phyloP scores from a whole-genome alignment of 768 basidiomycete genomes.

The Leccinum rimulosum region DNA sequence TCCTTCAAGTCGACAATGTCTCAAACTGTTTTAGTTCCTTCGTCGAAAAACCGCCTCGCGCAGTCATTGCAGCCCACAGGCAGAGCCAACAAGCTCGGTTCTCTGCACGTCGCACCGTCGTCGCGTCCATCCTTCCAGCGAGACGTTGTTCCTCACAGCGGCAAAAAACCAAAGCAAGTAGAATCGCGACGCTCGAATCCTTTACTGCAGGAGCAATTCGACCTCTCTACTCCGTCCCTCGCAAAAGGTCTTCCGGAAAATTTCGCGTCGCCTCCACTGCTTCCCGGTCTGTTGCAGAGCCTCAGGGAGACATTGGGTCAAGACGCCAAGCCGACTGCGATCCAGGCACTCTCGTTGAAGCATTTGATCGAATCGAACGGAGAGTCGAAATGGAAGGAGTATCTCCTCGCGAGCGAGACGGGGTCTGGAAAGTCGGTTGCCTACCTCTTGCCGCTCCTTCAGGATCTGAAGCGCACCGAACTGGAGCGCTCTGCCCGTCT shows the following conservation, averaged over 20 bases:
- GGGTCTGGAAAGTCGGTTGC: constrained; percentile 92
- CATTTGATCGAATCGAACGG: constrained; percentile 46
- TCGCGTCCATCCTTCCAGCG: constrained; percentile 17
- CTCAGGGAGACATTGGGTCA: constrained; percentile 58
- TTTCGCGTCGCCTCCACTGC: constrained; percentile 70
- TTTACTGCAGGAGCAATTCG: constrained; percentile 38
- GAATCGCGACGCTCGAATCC: constrained; percentile 19
- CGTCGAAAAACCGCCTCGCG: constrained; percentile 28
- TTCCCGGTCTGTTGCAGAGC: constrained; percentile 59
- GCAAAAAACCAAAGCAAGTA: constrained; percentile 7
- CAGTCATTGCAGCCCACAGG: constrained; percentile 28
- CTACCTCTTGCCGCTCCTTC: constrained; percentile 81
- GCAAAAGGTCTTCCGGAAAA: constrained; percentile 30
- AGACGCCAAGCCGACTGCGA: constrained; percentile 62
- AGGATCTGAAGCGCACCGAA: constrained; percentile 72
- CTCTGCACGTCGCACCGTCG: constrained; percentile 24
- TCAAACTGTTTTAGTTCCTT: constrained; percentile 11
- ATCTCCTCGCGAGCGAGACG: constrained; percentile 82
- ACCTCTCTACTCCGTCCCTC: constrained; percentile 28
- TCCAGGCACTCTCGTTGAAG: constrained; percentile 73
- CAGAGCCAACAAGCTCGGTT: constrained; percentile 26
- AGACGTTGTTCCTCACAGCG: constrained; percentile 19
- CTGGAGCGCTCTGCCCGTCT: constrained; percentile 13
- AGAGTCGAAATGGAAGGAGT: constrained; percentile 35
- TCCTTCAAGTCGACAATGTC: background rate